phyloP scores from a whole-genome alignment of 2,329 filamentous ascomycete species.

The Alternaria solani region DNA sequence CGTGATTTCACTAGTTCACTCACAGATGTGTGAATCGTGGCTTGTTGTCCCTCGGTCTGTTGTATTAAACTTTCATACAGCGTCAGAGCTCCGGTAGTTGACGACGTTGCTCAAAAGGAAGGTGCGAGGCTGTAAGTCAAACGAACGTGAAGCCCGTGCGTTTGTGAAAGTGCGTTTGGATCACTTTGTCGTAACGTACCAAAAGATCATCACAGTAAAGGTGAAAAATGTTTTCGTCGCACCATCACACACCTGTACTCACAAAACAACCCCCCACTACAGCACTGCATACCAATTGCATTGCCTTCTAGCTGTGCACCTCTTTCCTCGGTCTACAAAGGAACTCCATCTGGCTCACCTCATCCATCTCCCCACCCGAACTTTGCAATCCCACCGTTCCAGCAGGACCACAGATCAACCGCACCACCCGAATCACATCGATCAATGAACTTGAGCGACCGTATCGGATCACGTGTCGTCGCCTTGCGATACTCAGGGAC shows the following conservation, averaged over 20 bases:
- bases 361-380: conserved; percentile 15
- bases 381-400: conserved; percentile 28
- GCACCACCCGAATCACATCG: conserved; percentile 25
- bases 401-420: conserved; percentile 36
- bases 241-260: not conserved
- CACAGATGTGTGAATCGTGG: not conserved
- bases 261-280: too few species aligned
- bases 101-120: not conserved
- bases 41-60: not conserved
- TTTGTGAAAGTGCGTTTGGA: not conserved
- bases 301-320: not conserved
- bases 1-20: not conserved
- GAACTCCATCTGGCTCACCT: not conserved
- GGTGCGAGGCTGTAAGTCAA: not conserved
- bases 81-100: not conserved
- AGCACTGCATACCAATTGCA: not conserved
- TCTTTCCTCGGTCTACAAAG: not conserved
- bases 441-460: conserved; percentile 43
- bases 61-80: not conserved
- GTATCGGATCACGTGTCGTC: conserved; percentile 12
- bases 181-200: not conserved
- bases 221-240: not conserved
- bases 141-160: not conserved
- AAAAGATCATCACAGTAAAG: not conserved
- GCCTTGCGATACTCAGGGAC: not conserved